Evolutionary conservation across 495 filamentous ascomycete species (phyloP), one percentile per base, ranked within the genome.

Genomic region (Hyaloscypha finlandica): DNA sequence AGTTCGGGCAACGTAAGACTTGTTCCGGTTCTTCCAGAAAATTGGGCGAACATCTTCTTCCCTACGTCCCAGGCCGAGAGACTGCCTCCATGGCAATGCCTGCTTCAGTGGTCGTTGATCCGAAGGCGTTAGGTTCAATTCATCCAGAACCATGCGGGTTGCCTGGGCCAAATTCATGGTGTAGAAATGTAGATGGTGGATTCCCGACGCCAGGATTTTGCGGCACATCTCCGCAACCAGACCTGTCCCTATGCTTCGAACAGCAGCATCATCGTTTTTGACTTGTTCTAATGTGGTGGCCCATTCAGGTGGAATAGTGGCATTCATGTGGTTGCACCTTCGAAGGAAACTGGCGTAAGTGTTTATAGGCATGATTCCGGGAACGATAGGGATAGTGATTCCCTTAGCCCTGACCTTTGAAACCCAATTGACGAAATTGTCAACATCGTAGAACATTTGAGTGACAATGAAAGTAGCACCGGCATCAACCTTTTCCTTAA

Each of bases 391-490:
- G 30, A 96, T 84, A 22, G 80, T 88, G 74, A 99, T 93, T 25
- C 96, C 96, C 74, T 85, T 87, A 30, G 86, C 93, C 42, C 93
- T 87, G 63, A 91, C 91, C 76, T 92, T 94, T 63, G 85, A 77
- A 37, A 96, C 92, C 96, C 96, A 99, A 52, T 84, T 81, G 35
- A 98, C 77, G 78, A 98, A 99, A 73, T 91, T 93, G 71, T 99
- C 94, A 31, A 88, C 93, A 76, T 98, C 94, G 79, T 99, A 99
- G 78, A 97, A 97, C 96, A 99, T 99, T 81, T 99, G 96, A 0
- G 96, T 98, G 61, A 99, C 89, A 58, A 99, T 88, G 77, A 97
- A 97, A 11, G 91, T 88, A 61, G 89, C 93, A 45, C 96, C 96
- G 57, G 92, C 92, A 79, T 99, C 96, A 57, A 98, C 89, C 79